These are phyloP conservation scores for Spergularia azorica DNA, from an alignment of 179 eudicot genomes.

Conservation along the genomic window DNA sequence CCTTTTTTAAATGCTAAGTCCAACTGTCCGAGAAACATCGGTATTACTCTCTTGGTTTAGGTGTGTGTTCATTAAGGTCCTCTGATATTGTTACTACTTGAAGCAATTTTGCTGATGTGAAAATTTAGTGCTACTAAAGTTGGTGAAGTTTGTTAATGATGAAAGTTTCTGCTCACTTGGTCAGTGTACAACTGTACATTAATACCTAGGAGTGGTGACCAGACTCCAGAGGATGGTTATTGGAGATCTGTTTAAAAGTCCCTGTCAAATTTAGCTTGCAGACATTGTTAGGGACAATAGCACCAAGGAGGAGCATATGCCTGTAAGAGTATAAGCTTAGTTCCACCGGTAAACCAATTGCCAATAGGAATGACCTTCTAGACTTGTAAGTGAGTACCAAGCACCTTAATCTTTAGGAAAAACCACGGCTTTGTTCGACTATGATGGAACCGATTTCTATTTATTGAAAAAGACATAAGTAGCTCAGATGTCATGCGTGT, in stretches of 20 bases:
- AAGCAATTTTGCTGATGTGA: not conserved
- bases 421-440: no score
- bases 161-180: not conserved
- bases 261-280: not conserved
- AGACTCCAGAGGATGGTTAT: not conserved
- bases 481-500: no score
- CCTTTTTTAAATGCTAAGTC: not conserved
- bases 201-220: not conserved
- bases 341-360: no score
- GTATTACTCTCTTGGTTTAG: not conserved
- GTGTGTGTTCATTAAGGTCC: constrained; percentile 4
- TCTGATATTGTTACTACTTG: constrained; percentile 6
- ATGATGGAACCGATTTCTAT: no score
- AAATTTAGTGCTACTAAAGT: not conserved
- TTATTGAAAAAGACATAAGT: no score
- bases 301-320: not conserved
- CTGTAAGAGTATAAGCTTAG: not conserved
- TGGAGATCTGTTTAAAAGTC: not conserved
- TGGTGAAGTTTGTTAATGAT: not conserved
- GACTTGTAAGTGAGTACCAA: no score
- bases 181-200: not conserved
- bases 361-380: no score
- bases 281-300: not conserved
- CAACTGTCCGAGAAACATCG: no score
- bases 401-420: no score